A percentile compares a stretch with the other conserved stretches of the same genome.
phyloP scores from a whole-genome alignment of 176 grass and related monocot genomes.

The Aegilops speltoides region DNA sequence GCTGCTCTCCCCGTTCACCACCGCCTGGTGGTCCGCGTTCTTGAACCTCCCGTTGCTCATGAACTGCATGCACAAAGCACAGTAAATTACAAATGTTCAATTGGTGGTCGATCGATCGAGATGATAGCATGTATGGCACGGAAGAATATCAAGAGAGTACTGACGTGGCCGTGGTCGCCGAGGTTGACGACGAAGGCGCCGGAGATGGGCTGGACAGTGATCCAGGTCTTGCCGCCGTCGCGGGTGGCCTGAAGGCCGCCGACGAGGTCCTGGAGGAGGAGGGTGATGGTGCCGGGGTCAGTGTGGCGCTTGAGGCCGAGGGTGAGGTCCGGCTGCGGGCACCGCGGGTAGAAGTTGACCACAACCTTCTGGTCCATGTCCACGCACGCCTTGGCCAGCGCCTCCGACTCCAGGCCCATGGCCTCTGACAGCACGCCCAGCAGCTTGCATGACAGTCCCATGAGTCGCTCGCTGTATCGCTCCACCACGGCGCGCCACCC shows the following conservation, averaged over 20 bases:
- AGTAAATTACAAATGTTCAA: background rate
- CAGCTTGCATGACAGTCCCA: slow-evolving; percentile 65
- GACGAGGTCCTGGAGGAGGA: slow-evolving; percentile 89
- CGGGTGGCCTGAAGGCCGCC: slow-evolving; percentile 93
- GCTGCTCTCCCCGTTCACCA: slow-evolving; percentile 80
- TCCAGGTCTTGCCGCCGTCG: slow-evolving; percentile 80
- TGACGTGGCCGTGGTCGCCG: slow-evolving; percentile 86
- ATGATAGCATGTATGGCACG: background rate
- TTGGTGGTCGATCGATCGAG: background rate
- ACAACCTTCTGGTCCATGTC: slow-evolving; percentile 98
- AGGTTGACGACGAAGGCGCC: slow-evolving; percentile 94
- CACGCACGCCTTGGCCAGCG: slow-evolving; percentile 64
- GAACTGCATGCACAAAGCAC: slow-evolving; percentile 29
- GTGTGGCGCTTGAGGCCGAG: slow-evolving; percentile 95
- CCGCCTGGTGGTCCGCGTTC: slow-evolving; percentile 91
- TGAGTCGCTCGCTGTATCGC: slow-evolving; percentile 73
- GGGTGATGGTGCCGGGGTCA: slow-evolving; percentile 89
- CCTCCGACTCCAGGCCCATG: slow-evolving; percentile 67
- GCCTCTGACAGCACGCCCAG: slow-evolving; percentile 83
- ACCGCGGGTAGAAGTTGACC: slow-evolving; percentile 93
- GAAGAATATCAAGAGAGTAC: background rate
- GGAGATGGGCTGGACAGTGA: slow-evolving; percentile 73
- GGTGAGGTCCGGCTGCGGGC: slow-evolving; percentile 90
- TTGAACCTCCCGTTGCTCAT: slow-evolving; percentile 94
- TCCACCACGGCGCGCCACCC: slow-evolving; percentile 68